phyloP scores from a whole-genome alignment of 768 basidiomycete species.

The Auriscalpium orientale region DNA sequence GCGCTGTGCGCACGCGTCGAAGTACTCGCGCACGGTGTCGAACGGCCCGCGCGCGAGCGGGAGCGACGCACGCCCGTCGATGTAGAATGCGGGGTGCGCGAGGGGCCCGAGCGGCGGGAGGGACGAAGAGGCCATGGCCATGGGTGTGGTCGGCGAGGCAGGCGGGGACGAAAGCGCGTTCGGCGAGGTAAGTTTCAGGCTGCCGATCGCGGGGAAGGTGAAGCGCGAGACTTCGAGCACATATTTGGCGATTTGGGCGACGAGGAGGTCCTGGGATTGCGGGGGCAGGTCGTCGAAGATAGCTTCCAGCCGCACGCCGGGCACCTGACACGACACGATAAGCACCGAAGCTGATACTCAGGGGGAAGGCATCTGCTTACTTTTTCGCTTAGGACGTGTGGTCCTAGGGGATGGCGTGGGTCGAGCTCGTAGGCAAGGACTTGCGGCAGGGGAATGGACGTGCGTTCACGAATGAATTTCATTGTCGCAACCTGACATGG shows the following conservation, averaged over 20 bases:
- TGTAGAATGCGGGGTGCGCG: conserved; percentile 21
- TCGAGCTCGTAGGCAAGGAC: conserved; percentile 14
- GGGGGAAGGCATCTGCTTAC: neutral
- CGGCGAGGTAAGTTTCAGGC: conserved; percentile 11
- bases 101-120: conserved; percentile 11
- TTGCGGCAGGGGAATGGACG: conserved; percentile 22
- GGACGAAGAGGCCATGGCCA: conserved; percentile 12
- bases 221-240: conserved; percentile 22
- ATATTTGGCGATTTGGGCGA: conserved; percentile 23
- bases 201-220: conserved; percentile 24
- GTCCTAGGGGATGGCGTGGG: conserved; percentile 13
- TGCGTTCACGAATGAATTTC: conserved; percentile 19
- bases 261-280: conserved; percentile 19
- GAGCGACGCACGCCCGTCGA: conserved; percentile 22
- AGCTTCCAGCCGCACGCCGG: conserved; percentile 20
- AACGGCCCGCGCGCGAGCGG: conserved; percentile 28
- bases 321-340: conserved; percentile 13
- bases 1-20: conserved; percentile 27
- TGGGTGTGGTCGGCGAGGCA: conserved; percentile 3
- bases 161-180: neutral
- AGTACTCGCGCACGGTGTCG: conserved; percentile 22
- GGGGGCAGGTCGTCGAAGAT: conserved; percentile 20
- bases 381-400: conserved; percentile 22
- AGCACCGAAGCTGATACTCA: neutral
- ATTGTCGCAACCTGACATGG: conserved; percentile 22